phyloP scores from a whole-genome alignment of 2,329 filamentous ascomycete species.

The Aspergillus udagawae region DNA sequence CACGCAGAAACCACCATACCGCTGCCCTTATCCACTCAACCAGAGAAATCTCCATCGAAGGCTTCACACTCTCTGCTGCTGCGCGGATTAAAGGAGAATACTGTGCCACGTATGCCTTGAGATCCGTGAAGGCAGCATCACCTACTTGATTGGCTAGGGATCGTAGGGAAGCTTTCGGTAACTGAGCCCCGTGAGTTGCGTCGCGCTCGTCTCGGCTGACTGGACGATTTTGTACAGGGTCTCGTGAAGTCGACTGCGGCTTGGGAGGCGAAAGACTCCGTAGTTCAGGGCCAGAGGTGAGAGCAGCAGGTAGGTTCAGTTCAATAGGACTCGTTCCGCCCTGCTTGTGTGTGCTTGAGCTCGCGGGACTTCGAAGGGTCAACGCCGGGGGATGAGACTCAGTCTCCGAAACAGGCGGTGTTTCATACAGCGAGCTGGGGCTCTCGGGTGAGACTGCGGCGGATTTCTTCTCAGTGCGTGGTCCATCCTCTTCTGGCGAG shows the following conservation, averaged over 20 bases:
- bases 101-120: constrained; percentile 67
- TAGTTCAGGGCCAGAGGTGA: constrained; percentile 18
- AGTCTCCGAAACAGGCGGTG: constrained; percentile 24
- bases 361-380: constrained; percentile 25
- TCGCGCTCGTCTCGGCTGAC: constrained; percentile 13
- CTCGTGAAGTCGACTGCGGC: constrained; percentile 5
- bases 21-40: constrained; percentile 68
- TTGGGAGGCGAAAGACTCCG: constrained; percentile 17
- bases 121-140: constrained; percentile 66
- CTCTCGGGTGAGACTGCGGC: constrained; percentile 16
- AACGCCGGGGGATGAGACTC: constrained; percentile 22
- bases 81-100: constrained; percentile 72
- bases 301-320: constrained; percentile 19
- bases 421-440: constrained; percentile 24
- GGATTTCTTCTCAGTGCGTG: constrained; percentile 7
- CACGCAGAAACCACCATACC: constrained; percentile 87
- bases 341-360: constrained; percentile 14
- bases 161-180: constrained; percentile 33
- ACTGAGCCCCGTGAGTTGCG: constrained; percentile 18
- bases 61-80: constrained; percentile 69
- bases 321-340: constrained; percentile 22
- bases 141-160: constrained; percentile 44
- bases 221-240: constrained; percentile 13
- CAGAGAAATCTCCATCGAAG: constrained; percentile 60
- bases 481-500: constrained; percentile 22